Percentiles rank a stretch among this genome's conserved stretches.
Conservation (phyloP, 2,329 filamentous ascomycete species). For the Monosporascus sp. region DNA sequence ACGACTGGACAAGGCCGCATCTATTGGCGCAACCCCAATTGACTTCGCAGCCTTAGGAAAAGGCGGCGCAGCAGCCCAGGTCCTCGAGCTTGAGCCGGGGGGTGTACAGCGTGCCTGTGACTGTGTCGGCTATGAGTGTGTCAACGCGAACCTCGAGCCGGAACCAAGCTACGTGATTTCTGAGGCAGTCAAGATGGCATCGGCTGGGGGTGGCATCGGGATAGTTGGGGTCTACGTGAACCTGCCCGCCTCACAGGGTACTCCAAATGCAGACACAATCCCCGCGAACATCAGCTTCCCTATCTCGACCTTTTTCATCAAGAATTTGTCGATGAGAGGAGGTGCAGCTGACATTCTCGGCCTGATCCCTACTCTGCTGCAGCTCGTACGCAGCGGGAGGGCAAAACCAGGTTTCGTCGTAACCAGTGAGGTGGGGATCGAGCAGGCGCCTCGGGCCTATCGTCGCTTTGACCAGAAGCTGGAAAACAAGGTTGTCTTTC, state of each 20-base stretch:
- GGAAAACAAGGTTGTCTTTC: conserved; percentile 17
- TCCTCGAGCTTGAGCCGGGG: conserved; percentile 41
- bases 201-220: conserved; percentile 16
- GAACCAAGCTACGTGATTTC: background rate
- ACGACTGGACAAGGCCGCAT: conserved; percentile 52
- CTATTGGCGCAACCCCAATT: conserved; percentile 57
- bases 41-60: conserved; percentile 45
- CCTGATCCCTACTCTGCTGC: conserved; percentile 12
- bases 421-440: conserved; percentile 20
- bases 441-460: conserved; percentile 23
- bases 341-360: background rate
- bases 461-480: conserved; percentile 10
- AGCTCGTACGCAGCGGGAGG: conserved; percentile 18
- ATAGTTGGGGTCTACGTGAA: conserved; percentile 15
- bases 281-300: too few relatives aligned
- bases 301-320: too few relatives aligned
- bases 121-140: conserved; percentile 4
- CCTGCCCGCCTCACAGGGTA: conserved; percentile 6
- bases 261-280: conserved; percentile 7
- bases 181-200: conserved; percentile 13
- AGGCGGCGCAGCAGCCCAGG: conserved; percentile 43
- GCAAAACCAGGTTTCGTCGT: conserved; percentile 25
- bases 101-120: conserved; percentile 5
- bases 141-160: conserved; percentile 6
- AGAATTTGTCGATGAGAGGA: too few relatives aligned